Evolutionary conservation across 2,329 filamentous ascomycete species (phyloP).

Genomic region (Aspergillus felis): DNA sequence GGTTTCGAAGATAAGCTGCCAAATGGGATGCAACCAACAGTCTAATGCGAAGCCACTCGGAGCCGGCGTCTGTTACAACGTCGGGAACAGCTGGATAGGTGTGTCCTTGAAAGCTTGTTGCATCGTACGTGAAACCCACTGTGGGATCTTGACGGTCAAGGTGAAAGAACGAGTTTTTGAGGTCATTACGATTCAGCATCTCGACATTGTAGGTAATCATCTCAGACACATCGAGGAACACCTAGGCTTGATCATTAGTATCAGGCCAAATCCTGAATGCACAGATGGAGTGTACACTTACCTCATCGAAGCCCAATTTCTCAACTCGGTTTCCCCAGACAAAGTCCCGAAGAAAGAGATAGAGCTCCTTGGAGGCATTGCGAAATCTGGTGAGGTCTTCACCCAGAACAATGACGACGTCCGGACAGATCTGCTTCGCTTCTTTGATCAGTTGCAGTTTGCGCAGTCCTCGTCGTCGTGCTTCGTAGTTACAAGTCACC

Average conservation of each 20-base stretch:
- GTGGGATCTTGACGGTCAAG: slow-evolving; percentile 70
- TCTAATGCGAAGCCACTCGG: slow-evolving; percentile 48
- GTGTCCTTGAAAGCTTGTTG: slow-evolving; percentile 63
- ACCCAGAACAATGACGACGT: slow-evolving; percentile 78
- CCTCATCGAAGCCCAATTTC: slow-evolving; percentile 85
- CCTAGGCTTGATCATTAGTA: slow-evolving; percentile 31
- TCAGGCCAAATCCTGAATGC: neutral
- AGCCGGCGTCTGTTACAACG: slow-evolving; percentile 1
- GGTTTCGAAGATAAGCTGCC: slow-evolving; percentile 66
- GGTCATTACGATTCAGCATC: slow-evolving; percentile 63
- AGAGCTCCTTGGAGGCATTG: slow-evolving; percentile 78
- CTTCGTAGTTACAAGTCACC: slow-evolving; percentile 92
- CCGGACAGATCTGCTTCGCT: slow-evolving; percentile 74
- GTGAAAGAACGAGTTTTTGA: slow-evolving; percentile 72
- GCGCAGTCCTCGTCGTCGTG: slow-evolving; percentile 59
- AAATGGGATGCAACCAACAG: slow-evolving; percentile 78
- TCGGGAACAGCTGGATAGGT: slow-evolving; percentile 46
- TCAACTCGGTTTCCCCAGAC: slow-evolving; percentile 78
- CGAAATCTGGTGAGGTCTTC: slow-evolving; percentile 84
- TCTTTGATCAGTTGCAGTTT: slow-evolving; percentile 86
- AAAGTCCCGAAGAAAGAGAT: slow-evolving; percentile 65
- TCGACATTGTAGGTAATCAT: slow-evolving; percentile 77
- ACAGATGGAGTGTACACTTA: slow-evolving; percentile 38
- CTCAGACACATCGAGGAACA: slow-evolving; percentile 78
- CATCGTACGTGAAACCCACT: slow-evolving; percentile 75